These are phyloP conservation scores for Beauveria asiatica DNA, from an alignment of 2,329 filamentous ascomycete genomes.

Conservation along the genomic window DNA sequence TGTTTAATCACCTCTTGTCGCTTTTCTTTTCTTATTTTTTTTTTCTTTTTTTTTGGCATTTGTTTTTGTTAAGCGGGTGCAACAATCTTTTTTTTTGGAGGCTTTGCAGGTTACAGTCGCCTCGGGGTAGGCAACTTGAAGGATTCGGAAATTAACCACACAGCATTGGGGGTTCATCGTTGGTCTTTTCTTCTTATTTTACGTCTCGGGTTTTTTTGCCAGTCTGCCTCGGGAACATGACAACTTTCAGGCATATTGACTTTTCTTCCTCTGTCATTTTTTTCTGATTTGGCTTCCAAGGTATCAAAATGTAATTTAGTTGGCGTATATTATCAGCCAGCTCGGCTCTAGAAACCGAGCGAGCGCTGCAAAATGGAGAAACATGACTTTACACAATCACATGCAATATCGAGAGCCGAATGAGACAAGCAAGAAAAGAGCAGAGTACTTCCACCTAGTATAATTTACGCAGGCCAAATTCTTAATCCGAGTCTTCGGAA, in stretches of 20 bases:
- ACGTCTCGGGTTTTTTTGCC: neutral
- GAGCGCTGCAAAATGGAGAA: neutral
- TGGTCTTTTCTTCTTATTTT: neutral
- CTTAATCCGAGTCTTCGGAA: neutral
- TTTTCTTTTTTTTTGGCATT: neutral
- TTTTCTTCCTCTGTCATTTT: neutral
- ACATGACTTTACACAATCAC: neutral
- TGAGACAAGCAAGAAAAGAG: no score
- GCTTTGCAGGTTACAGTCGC: neutral
- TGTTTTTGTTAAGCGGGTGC: neutral
- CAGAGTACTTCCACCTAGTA: no score
- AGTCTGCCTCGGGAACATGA: neutral
- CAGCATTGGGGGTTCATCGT: slow-evolving; percentile 1
- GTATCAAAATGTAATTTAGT: slow-evolving; percentile 3
- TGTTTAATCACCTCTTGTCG: neutral
- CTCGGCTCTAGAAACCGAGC: neutral
- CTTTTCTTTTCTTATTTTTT: neutral
- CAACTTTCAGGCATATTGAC: neutral
- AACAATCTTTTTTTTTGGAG: neutral
- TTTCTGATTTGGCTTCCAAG: neutral
- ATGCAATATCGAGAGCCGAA: neutral
- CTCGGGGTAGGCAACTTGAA: neutral
- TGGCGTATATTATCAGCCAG: neutral
- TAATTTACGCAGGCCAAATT: no score
- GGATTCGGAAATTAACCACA: neutral